Percentiles rank a stretch among this genome's conserved stretches.
phyloP scores from a whole-genome alignment of 805 yeast species.

The Saccharomycopsis fermentans region DNA sequence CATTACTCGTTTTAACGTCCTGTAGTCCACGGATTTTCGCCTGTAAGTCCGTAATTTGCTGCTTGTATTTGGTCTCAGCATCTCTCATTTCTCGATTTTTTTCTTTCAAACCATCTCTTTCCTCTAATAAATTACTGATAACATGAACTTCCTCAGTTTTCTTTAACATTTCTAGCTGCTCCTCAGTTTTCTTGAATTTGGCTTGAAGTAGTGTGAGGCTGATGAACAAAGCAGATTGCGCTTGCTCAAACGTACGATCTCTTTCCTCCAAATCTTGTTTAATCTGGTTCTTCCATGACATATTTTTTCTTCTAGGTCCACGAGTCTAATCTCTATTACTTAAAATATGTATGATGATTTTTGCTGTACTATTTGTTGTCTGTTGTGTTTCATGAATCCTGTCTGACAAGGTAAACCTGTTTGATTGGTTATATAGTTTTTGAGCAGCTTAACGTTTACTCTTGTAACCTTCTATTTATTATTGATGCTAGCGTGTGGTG shows the following conservation, averaged over 20 bases:
- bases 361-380: no score
- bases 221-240: background rate
- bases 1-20: background rate
- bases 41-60: background rate
- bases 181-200: background rate
- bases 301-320: background rate
- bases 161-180: background rate
- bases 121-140: background rate
- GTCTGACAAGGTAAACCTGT: no score
- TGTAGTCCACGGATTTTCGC: background rate
- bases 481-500: no score
- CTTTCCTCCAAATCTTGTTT: background rate
- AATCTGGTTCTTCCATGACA: background rate
- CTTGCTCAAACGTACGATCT: background rate
- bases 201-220: background rate
- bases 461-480: no score
- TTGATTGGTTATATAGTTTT: no score
- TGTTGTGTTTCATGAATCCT: no score
- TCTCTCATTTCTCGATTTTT: background rate
- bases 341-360: no score
- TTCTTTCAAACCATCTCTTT: background rate
- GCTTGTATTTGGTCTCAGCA: background rate
- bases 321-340: no score
- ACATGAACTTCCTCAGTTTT: background rate
- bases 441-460: no score